These are phyloP conservation scores for Ajuga reptans DNA, from an alignment of 305 asterid genomes.

Conservation along the genomic window DNA sequence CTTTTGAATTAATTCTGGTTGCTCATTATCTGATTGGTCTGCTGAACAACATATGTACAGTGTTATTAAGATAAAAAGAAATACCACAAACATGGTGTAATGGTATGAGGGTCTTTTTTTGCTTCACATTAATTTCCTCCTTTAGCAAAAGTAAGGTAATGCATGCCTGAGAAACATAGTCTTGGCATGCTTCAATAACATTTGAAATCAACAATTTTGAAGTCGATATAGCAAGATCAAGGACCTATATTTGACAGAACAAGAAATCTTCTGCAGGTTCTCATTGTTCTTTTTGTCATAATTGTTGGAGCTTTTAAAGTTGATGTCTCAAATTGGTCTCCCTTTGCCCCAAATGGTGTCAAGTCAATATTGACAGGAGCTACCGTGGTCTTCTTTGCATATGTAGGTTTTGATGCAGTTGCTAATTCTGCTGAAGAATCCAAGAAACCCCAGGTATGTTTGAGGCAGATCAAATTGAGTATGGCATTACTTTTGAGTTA, in stretches of 20 bases:
- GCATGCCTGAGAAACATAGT: background rate
- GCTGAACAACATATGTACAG: background rate
- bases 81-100: background rate
- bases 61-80: background rate
- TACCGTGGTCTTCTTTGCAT: constrained; percentile 91
- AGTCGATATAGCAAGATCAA: constrained; percentile 11
- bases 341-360: constrained; percentile 76
- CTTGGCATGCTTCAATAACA: background rate
- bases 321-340: constrained; percentile 82
- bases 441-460: constrained; percentile 76
- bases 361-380: constrained; percentile 83
- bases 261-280: constrained; percentile 48
- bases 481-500: background rate
- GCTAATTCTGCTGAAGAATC: constrained; percentile 98
- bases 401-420: constrained; percentile 95
- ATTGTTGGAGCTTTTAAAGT: constrained; percentile 69
- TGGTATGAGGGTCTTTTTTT: background rate
- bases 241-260: constrained; percentile 25
- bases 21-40: background rate
- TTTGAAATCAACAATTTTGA: background rate
- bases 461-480: constrained; percentile 14
- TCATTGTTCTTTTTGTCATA: constrained; percentile 69
- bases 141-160: background rate
- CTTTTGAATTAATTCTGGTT: background rate
- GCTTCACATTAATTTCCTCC: background rate